Conservation (phyloP, 1,139 yeast genomes). For the Sugiyamaella castrensis region DNA sequence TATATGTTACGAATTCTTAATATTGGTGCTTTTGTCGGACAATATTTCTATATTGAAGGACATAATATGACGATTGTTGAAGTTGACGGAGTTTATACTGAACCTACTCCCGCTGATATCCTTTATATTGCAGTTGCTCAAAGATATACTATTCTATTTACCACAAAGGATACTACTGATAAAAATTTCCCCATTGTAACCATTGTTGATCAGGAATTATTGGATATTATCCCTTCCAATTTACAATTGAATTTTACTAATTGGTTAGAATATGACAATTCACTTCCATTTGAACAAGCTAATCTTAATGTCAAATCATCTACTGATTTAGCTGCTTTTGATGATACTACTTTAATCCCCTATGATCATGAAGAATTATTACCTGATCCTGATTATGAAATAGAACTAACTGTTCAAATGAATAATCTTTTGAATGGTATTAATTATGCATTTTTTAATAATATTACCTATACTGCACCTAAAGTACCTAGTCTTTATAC, state of each 20-base stretch:
- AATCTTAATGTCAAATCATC: conserved; percentile 39
- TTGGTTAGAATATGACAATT: conserved; percentile 57
- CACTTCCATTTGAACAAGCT: conserved; percentile 48
- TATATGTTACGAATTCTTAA: conserved; percentile 75
- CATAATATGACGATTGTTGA: conserved; percentile 81
- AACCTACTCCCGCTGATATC: conserved; percentile 56
- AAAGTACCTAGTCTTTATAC: conserved; percentile 79
- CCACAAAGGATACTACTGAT: conserved; percentile 58
- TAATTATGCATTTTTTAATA: conserved; percentile 88
- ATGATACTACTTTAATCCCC: conserved; percentile 68
- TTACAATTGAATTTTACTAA: conserved; percentile 68
- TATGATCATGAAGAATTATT: conserved; percentile 47
- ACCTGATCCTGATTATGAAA: conserved; percentile 64
- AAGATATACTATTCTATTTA: conserved; percentile 69
- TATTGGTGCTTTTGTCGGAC: conserved; percentile 84
- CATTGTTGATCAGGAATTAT: conserved; percentile 71
- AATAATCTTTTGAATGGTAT: conserved; percentile 76
- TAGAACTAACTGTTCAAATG: conserved; percentile 70
- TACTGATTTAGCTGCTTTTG: conserved; percentile 37
- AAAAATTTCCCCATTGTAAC: conserved; percentile 76
- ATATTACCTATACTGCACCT: conserved; percentile 71
- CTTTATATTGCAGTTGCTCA: conserved; percentile 74
- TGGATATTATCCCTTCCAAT: conserved; percentile 66
- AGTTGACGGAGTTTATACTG: conserved; percentile 75
- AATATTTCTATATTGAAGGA: conserved; percentile 79